Percentiles rank a stretch among this genome's conserved stretches.
These are phyloP conservation scores for Phascolomyces articulosus DNA, from an alignment of 371 early-diverging fungal species.

Conservation along the genomic window DNA sequence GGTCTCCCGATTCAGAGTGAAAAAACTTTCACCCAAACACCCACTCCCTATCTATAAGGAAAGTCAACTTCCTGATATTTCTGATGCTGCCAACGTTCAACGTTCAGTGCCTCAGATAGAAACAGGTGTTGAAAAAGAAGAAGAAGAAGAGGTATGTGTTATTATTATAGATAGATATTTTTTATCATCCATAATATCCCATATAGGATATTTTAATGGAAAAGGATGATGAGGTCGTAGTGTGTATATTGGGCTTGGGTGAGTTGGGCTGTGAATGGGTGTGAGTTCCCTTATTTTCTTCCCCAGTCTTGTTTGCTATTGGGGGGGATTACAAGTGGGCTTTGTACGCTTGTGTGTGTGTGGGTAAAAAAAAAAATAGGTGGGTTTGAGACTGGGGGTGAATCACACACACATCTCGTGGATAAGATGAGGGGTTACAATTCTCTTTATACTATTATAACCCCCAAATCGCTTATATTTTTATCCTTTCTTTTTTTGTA, in stretches of 20 bases:
- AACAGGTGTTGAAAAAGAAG: constrained; percentile 76
- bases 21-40: constrained; percentile 89
- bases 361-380: background rate
- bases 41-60: constrained; percentile 81
- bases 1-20: constrained; percentile 81
- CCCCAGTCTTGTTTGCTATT: constrained; percentile 12
- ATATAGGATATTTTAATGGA: background rate
- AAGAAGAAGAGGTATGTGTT: constrained; percentile 70
- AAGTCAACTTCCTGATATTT: constrained; percentile 85
- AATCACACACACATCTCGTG: too few relatives aligned
- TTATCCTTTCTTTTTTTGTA: too few relatives aligned
- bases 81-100: constrained; percentile 74
- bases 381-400: constrained; percentile 9
- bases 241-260: too few relatives aligned
- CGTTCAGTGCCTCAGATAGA: constrained; percentile 73
- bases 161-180: too few relatives aligned
- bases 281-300: too few relatives aligned
- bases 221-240: too few relatives aligned
- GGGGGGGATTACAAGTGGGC: background rate
- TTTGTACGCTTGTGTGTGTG: background rate
- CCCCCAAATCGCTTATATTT: background rate
- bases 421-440: background rate
- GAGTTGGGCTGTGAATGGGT: too few relatives aligned
- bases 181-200: background rate
- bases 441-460: background rate